phyloP scores from a whole-genome alignment of 2,329 filamentous ascomycete species.

The Juglanconis oblonga region DNA sequence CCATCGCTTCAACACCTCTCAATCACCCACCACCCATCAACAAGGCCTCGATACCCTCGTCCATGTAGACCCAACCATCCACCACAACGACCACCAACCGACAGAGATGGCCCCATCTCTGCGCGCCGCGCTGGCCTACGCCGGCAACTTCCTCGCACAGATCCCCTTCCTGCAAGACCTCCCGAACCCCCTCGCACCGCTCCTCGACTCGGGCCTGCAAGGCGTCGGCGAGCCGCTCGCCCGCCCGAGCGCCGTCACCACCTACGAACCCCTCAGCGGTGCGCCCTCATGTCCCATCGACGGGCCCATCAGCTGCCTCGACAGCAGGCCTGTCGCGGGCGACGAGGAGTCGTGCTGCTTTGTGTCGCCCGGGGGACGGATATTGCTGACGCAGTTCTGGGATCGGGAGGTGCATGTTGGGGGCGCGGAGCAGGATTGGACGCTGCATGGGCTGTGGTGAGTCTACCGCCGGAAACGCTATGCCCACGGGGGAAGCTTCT shows the following conservation, averaged over 20 bases:
- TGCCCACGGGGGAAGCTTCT: not conserved
- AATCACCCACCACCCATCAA: not conserved
- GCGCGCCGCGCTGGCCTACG: slow-evolving; percentile 30
- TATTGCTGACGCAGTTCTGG: slow-evolving; percentile 44
- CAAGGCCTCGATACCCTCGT: slow-evolving; percentile 8
- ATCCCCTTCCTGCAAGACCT: slow-evolving; percentile 25
- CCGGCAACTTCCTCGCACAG: slow-evolving; percentile 33
- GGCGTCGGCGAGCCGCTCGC: slow-evolving; percentile 14
- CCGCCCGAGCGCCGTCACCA: slow-evolving; percentile 21
- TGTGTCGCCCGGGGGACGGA: slow-evolving; percentile 37
- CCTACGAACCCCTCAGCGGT: slow-evolving; percentile 34
- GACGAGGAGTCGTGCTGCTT: slow-evolving; percentile 39
- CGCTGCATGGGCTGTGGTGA: slow-evolving; percentile 42
- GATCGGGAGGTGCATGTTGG: slow-evolving; percentile 37
- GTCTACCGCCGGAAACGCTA: slow-evolving; percentile 6
- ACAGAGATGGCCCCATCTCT: slow-evolving; percentile 23
- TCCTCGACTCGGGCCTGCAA: slow-evolving; percentile 19
- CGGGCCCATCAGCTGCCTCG: slow-evolving; percentile 39
- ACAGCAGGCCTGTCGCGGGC: slow-evolving; percentile 30
- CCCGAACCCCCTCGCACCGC: slow-evolving; percentile 21
- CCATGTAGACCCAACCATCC: slow-evolving; percentile 2
- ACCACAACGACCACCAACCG: not conserved
- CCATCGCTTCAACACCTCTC: not conserved
- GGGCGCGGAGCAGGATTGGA: slow-evolving; percentile 42
- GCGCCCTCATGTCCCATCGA: slow-evolving; percentile 39